Evolutionary conservation across 1,284 basidiomycete genomes (phyloP), one percentile per base, ranked within the genome.

Genomic region (Psilocybe mexicana): DNA sequence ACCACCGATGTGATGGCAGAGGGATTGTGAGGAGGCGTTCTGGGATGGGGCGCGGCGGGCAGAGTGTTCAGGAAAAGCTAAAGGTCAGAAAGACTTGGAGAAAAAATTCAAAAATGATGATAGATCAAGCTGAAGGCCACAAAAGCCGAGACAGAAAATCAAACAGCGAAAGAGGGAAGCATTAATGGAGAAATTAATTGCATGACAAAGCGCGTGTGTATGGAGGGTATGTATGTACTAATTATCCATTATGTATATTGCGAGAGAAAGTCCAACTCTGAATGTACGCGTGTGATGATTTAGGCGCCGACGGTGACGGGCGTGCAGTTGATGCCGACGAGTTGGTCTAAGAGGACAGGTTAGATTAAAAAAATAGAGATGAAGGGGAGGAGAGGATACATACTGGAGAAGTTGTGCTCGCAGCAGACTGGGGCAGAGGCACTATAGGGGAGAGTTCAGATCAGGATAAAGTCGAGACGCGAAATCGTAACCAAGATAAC

Each of bases 1-100:
- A 87, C 86, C 86, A 87, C 55, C 58, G 56, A 56, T 60, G 61
- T 63, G 12, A 30, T 45, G 10, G 38, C 14, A 40, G 12, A 8
- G 38, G 38, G n/a, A 40, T 40, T 18, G 18, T 18, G 18, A 18
- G 18, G 18, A 18, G 18, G 18, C 18, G 18, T 18, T 18, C 18
- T 18, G 18, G 18, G 18, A 18, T 18, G 18, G 18, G 18, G 18
- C 18, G 18, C 18, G 18, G 18, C 18, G 18, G 18, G 18, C 18
- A 18, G 18, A 18, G 18, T 18, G 18, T 18, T 18, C 18, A 18
- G 18, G 18, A 18, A 18, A 18, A 18, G 18, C 18, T 18, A 18
- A 18, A 18, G 18, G 18, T 18, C 18, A 18, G 18, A 18, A 18
- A 18, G 30, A 33, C 30, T 33, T 8, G 8, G 30, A 33, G 30